Conservation (phyloP, 2,329 filamentous ascomycete species). For the Colletotrichum camelliae region DNA sequence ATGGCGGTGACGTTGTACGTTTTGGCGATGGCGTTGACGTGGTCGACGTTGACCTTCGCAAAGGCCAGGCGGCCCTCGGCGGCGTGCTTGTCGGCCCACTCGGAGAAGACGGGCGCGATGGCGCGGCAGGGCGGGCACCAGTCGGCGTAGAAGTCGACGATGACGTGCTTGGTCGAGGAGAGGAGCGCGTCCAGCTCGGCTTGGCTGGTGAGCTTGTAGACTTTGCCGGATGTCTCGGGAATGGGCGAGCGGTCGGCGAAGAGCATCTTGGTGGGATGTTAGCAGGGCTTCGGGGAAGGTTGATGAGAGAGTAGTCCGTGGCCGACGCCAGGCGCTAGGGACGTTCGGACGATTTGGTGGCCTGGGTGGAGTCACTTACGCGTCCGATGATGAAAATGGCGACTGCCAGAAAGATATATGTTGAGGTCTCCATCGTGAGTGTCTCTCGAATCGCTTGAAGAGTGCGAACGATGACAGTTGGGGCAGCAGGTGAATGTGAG, state of each 20-base stretch:
- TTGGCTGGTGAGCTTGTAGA: background rate
- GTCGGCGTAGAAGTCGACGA: slow-evolving; percentile 55
- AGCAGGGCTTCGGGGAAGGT: background rate
- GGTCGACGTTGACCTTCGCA: slow-evolving; percentile 38
- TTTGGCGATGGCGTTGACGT: slow-evolving; percentile 52
- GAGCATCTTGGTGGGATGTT: background rate
- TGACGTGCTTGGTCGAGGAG: slow-evolving; percentile 43
- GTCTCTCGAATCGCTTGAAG: background rate
- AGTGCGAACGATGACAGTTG: background rate
- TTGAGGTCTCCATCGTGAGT: background rate
- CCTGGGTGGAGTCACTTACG: background rate
- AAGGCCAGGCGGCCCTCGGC: slow-evolving; percentile 52
- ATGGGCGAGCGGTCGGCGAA: background rate
- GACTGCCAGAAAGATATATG: background rate
- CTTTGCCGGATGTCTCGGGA: background rate
- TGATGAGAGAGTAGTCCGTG: background rate
- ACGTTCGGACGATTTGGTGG: background rate
- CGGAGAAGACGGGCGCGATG: slow-evolving; percentile 49
- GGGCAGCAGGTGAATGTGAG: background rate
- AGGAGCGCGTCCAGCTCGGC: slow-evolving; percentile 43
- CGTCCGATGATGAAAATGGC: background rate
- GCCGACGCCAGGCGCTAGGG: no score
- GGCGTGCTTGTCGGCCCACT: slow-evolving; percentile 43
- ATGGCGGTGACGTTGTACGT: slow-evolving; percentile 59
- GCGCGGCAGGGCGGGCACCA: slow-evolving; percentile 57